A percentile compares a stretch with the other conserved stretches of the same genome.
These are phyloP conservation scores for Plasmopara muralis DNA, from an alignment of 352 stramenopile genomes.

Conservation along the genomic window DNA sequence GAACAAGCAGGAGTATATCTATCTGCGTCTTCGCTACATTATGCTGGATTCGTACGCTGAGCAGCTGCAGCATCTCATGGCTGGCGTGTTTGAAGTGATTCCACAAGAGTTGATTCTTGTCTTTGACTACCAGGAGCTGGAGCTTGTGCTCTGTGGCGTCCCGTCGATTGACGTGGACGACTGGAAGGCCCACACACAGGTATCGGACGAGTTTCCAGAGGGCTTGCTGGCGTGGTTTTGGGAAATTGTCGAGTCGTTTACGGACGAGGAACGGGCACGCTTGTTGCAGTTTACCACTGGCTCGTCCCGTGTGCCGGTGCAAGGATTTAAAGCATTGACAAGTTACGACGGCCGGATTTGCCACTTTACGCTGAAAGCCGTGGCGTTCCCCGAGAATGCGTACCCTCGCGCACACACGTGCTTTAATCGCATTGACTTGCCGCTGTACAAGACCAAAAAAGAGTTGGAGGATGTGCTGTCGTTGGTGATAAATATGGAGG, in stretches of 20 bases:
- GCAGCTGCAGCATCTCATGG: conserved; percentile 89
- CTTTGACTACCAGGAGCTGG: conserved; percentile 81
- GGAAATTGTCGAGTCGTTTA: conserved; percentile 60
- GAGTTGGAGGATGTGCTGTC: conserved; percentile 94
- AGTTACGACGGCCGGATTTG: conserved; percentile 81
- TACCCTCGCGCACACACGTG: conserved; percentile 75
- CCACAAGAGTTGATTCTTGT: conserved; percentile 76
- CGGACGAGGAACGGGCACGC: conserved; percentile 66
- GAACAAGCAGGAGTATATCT: conserved; percentile 97
- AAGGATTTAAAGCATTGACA: conserved; percentile 75
- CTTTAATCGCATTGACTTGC: conserved; percentile 81
- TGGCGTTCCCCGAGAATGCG: conserved; percentile 48
- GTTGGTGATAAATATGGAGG: conserved; percentile 94
- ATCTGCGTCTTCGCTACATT: conserved; percentile 92
- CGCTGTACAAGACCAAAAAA: conserved; percentile 80
- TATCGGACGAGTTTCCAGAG: conserved; percentile 72
- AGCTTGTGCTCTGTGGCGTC: conserved; percentile 74
- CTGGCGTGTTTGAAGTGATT: conserved; percentile 97
- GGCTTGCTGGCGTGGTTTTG: conserved; percentile 78
- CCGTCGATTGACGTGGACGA: conserved; percentile 79
- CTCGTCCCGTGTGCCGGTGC: conserved; percentile 76
- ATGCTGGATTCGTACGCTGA: conserved; percentile 92
- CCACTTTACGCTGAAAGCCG: conserved; percentile 56
- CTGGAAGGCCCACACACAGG: conserved; percentile 85
- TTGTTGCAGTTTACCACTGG: conserved; percentile 84